A percentile compares a stretch with the other conserved stretches of the same genome.
Conservation (phyloP, 768 basidiomycete species). For the Naganishia randhawae region DNA sequence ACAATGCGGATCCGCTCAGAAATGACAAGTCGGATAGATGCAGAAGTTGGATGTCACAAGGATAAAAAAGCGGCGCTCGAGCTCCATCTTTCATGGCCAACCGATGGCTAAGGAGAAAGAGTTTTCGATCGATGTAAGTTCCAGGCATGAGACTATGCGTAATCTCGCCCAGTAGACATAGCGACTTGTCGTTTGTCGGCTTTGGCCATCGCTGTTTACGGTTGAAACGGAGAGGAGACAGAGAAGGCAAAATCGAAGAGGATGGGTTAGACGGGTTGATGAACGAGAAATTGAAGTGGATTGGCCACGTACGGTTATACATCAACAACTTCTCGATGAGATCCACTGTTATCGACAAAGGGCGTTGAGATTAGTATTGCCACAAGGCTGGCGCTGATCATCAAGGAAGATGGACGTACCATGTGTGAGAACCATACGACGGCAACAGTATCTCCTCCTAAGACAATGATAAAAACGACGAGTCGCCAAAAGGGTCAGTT, state of each 20-base stretch:
- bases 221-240: neutral
- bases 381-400: neutral
- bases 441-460: constrained; percentile 84
- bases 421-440: constrained; percentile 94
- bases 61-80: neutral
- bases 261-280: neutral
- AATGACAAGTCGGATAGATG: neutral
- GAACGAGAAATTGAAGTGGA: neutral
- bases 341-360: constrained; percentile 59
- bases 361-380: neutral
- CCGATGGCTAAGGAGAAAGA: neutral
- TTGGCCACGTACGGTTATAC: constrained; percentile 60
- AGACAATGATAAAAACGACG: neutral
- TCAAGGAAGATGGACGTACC: constrained; percentile 35
- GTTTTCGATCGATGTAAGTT: neutral
- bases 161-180: constrained; percentile 4
- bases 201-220: constrained; percentile 7
- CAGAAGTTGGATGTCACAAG: neutral
- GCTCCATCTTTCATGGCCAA: neutral
- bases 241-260: neutral
- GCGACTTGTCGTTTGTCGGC: constrained; percentile 20
- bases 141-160: neutral
- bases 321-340: constrained; percentile 94
- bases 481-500: neutral
- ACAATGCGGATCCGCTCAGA: neutral